These are phyloP conservation scores for Solanum verrucosum DNA, from an alignment of 257 asterid genomes.

Conservation along the genomic window DNA sequence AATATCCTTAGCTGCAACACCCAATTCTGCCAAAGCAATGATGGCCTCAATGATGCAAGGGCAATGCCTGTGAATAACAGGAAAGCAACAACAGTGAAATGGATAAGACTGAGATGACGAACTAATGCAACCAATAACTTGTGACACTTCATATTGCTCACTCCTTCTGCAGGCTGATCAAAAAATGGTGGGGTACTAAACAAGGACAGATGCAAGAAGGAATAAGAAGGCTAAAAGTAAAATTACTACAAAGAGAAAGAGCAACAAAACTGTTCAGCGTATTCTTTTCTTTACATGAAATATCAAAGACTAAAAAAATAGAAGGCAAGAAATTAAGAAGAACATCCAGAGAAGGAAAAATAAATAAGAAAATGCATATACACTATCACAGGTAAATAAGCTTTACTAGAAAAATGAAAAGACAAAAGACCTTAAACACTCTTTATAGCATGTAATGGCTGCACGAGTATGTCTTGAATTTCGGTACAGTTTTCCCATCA, in stretches of 20 bases:
- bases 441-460: slow-evolving; percentile 80
- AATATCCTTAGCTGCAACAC: slow-evolving; percentile 76
- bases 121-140: background rate
- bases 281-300: background rate
- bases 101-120: background rate
- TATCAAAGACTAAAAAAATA: background rate
- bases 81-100: background rate
- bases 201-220: background rate
- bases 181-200: background rate
- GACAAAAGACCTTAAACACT: slow-evolving; percentile 76
- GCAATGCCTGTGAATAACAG: slow-evolving; percentile 53
- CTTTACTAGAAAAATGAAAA: slow-evolving; percentile 1
- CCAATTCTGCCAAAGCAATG: slow-evolving; percentile 86
- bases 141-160: background rate
- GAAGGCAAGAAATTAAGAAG: background rate
- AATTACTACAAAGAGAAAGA: background rate
- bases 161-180: background rate
- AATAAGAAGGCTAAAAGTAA: background rate
- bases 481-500: slow-evolving; percentile 88
- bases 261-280: background rate
- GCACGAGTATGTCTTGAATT: slow-evolving; percentile 87
- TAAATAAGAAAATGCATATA: background rate
- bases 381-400: background rate
- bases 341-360: background rate
- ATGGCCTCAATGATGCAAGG: slow-evolving; percentile 84